A percentile compares a stretch with the other conserved stretches of the same genome.
Conservation (phyloP, 2,329 filamentous ascomycete species). For the Nigrospora oryzae region DNA sequence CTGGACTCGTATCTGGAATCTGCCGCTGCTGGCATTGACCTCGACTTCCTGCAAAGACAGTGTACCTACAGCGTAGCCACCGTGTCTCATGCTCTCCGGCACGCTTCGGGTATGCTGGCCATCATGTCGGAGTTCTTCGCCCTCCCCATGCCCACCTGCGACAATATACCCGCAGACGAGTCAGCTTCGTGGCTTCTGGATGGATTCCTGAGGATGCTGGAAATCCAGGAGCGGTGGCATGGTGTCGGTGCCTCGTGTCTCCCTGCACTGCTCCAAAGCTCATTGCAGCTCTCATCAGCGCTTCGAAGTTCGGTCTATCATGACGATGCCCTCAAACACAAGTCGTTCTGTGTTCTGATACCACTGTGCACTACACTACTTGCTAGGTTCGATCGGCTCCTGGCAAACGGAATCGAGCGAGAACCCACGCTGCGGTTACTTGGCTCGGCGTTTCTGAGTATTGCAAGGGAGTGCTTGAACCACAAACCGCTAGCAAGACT, state of each 20-base stretch:
- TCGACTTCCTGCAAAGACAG: constrained; percentile 16
- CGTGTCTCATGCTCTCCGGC: constrained; percentile 34
- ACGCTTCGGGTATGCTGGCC: constrained; percentile 33
- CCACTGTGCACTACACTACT: constrained; percentile 26
- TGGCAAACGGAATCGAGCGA: constrained; percentile 16
- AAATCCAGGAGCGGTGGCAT: constrained; percentile 29
- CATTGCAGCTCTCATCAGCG: constrained; percentile 21
- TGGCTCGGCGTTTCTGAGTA: constrained; percentile 27
- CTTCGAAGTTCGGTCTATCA: constrained; percentile 4
- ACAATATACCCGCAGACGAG: constrained; percentile 16
- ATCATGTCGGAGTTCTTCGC: constrained; percentile 31
- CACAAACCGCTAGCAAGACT: constrained; percentile 26
- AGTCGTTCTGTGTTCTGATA: constrained; percentile 28
- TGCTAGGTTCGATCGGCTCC: constrained; percentile 17
- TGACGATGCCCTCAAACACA: constrained; percentile 18
- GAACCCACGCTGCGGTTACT: constrained; percentile 22
- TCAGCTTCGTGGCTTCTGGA: constrained; percentile 42
- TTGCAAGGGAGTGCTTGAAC: constrained; percentile 25
- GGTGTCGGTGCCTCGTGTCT: constrained; percentile 19
- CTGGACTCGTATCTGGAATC: constrained; percentile 24
- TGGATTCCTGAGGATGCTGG: constrained; percentile 31
- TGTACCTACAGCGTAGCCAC: constrained; percentile 31
- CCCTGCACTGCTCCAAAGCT: constrained; percentile 25
- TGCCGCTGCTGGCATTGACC: constrained; percentile 3
- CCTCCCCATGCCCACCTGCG: constrained; percentile 21